Evolutionary conservation across 1,139 yeast species (phyloP).

Genomic region (Candida sp.): DNA sequence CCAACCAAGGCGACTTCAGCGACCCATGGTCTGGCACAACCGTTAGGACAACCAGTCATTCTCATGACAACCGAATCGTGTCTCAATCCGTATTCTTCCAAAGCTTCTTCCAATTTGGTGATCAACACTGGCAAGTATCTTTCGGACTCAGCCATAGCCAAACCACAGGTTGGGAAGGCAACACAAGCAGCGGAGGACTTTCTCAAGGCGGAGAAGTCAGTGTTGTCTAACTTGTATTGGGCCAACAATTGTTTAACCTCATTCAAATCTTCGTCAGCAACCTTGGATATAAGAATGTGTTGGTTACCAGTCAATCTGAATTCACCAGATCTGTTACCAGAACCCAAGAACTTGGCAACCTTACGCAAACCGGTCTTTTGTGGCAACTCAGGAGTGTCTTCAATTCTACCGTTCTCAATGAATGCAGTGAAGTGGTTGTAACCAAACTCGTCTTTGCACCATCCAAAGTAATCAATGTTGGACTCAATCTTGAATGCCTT

Average conservation of each 20-base stretch:
- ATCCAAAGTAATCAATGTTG: conserved; percentile 91
- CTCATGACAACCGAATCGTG: conserved; percentile 97
- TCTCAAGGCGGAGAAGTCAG: conserved; percentile 83
- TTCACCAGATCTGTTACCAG: conserved; percentile 63
- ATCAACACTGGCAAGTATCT: conserved; percentile 89
- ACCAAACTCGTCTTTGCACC: conserved; percentile 91
- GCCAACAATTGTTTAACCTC: conserved; percentile 66
- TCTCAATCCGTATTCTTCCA: conserved; percentile 92
- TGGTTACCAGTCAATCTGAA: conserved; percentile 97
- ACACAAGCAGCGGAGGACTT: conserved; percentile 97
- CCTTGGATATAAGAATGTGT: conserved; percentile 79
- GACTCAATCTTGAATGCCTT: conserved; percentile 79
- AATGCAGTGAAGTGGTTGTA: conserved; percentile 91
- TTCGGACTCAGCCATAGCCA: conserved; percentile 99
- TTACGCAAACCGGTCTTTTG: conserved; percentile 88
- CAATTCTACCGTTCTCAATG: conserved; percentile 97
- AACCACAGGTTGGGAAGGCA: conserved; percentile 98
- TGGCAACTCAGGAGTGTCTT: conserved; percentile 88
- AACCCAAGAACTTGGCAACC: conserved; percentile 67
- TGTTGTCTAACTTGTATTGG: conserved; percentile 82
- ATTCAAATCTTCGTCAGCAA: conserved; percentile 70
- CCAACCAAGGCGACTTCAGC: conserved; percentile 98
- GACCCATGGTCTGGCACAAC: conserved; percentile 98
- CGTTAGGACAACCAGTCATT: conserved; percentile 99
- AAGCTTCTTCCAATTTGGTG: conserved; percentile 76